These are phyloP conservation scores for Rauvolfia tetraphylla DNA, from an alignment of 257 asterid species.

Conservation along the genomic window DNA sequence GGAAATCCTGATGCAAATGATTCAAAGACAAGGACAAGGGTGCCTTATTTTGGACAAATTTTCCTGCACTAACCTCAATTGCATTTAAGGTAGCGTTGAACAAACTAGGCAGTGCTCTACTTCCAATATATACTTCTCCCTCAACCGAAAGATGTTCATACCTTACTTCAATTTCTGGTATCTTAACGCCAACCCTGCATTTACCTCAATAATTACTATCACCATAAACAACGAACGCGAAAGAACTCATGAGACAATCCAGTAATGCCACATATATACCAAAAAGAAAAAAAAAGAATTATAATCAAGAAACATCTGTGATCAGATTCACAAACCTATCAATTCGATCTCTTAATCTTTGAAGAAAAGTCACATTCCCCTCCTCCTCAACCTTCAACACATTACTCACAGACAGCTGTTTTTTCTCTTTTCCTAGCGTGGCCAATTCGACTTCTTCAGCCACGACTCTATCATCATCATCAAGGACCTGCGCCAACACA, in stretches of 20 bases:
- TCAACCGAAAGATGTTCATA: conserved; percentile 49
- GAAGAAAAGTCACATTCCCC: conserved; percentile 36
- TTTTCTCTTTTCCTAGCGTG: conserved; percentile 23
- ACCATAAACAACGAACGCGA: not conserved
- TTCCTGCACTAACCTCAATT: conserved; percentile 42
- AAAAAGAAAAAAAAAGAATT: not conserved
- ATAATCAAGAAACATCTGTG: not conserved
- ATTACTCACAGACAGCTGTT: conserved; percentile 18
- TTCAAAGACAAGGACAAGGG: too few species aligned
- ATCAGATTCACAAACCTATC: conserved; percentile 20
- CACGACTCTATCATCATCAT: conserved; percentile 25
- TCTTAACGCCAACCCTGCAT: conserved; percentile 54
- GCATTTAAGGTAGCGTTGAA: conserved; percentile 51
- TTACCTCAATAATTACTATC: not conserved
- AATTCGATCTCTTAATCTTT: conserved; percentile 18
- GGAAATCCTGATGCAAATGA: too few species aligned
- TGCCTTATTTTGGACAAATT: not conserved
- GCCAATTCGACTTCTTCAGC: conserved; percentile 25
- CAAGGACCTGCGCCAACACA: conserved; percentile 20
- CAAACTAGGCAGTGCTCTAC: conserved; percentile 75
- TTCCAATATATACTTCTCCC: conserved; percentile 56
- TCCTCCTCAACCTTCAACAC: conserved; percentile 26
- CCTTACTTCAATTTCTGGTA: conserved; percentile 69
- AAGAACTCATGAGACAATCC: not conserved
- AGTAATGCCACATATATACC: not conserved